Evolutionary conservation across 2,329 filamentous ascomycete species (phyloP), one percentile per base, ranked within the genome.

Genomic region (Penicillium sp.): DNA sequence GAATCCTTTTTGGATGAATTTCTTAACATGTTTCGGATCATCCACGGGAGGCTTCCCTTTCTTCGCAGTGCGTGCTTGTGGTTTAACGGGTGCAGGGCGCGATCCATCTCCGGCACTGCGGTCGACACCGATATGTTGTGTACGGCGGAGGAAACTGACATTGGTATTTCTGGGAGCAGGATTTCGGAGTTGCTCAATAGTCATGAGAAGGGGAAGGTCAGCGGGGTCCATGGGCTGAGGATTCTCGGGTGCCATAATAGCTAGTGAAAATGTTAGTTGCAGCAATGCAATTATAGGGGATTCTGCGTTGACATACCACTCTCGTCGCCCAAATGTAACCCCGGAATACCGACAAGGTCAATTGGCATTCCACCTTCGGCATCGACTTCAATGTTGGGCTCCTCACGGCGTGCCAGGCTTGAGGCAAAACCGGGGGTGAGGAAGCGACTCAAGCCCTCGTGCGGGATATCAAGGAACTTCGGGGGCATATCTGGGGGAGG

Each of bases 361-460:
- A 98, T 82, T 52, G 90, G 89, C 93, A 98, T 97, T 51, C 93
- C 93, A 60, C 97, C 80, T 75, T 98, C 93, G 8, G 90, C 93
- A 79, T 98, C 93, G 28, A 89, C 89, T 71, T 98, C 93, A 54
- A 98, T 93, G 65, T 96, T 97, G 43, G 95, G 77, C 45, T 91
- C 87, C 74, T 97, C 93, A 64, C 95, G 89, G 64, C 91, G 79
- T 17, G 87, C 88, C 59, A 98, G 76, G 56, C 88, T 83, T 40
- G 90, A 93, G 28, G 90, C 89, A 73, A 95, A 98, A 21, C 84
- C 84, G 1, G 93, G 88, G 3, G 84, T 88, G 29, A 93, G 94
- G 71, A 96, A 97, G 67, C 94, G 87, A 35, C 87, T 79, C 15
- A 97, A 80, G 37, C 93, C 93, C 49, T 88, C 93, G 63, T 95